Evolutionary conservation across 768 basidiomycete species (phyloP).

Genomic region (Tulasnella sp.): DNA sequence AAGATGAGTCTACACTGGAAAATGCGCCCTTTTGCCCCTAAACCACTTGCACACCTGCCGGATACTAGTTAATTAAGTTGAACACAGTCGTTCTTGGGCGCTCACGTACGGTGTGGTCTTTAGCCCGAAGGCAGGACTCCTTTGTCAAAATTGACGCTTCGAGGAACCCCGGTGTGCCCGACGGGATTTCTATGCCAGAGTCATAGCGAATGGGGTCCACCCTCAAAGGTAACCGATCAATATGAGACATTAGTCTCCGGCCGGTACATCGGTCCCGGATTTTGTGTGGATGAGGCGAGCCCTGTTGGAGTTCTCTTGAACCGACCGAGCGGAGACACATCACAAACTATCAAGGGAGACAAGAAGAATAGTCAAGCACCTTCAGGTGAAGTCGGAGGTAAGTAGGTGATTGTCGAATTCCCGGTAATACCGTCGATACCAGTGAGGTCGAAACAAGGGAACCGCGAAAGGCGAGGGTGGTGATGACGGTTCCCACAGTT

Average conservation of each 20-base stretch:
- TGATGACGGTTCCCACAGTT: background rate
- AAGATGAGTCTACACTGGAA: background rate
- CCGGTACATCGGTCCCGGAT: background rate
- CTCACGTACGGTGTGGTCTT: background rate
- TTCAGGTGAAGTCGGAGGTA: no score
- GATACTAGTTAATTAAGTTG: background rate
- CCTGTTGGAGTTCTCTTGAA: background rate
- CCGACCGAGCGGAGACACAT: no score
- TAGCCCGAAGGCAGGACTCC: background rate
- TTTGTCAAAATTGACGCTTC: background rate
- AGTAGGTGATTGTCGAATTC: no score
- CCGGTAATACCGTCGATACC: no score
- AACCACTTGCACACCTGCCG: background rate
- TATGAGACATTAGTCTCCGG: background rate
- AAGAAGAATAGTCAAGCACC: no score
- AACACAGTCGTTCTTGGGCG: background rate
- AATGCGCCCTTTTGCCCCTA: background rate
- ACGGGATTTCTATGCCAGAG: background rate
- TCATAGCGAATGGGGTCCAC: no score
- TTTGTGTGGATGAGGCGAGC: background rate
- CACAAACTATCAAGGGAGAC: no score
- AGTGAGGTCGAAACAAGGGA: background rate
- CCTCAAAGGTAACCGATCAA: background rate
- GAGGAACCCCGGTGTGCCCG: background rate
- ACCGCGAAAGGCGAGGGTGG: background rate